phyloP scores from a whole-genome alignment of 768 basidiomycete genomes.

The Lactarius hatsudake region DNA sequence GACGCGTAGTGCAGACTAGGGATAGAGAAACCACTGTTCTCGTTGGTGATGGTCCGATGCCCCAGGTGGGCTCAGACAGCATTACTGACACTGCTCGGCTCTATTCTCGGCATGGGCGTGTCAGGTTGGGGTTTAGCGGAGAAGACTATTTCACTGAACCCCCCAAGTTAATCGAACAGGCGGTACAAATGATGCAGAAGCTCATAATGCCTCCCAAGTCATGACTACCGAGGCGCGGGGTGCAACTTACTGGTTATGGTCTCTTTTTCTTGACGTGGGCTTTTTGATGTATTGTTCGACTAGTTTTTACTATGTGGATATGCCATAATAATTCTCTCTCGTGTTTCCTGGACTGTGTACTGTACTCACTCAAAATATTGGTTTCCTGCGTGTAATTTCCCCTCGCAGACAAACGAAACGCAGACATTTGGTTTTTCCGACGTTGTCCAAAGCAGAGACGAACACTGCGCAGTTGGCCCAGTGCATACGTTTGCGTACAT shows the following conservation, averaged over 20 bases:
- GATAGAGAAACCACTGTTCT: slow-evolving; percentile 13
- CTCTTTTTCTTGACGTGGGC: too few relatives aligned
- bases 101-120: slow-evolving; percentile 16
- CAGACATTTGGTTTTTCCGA: neutral
- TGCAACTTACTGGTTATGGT: neutral
- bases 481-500: neutral
- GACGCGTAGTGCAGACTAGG: slow-evolving; percentile 13
- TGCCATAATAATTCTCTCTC: neutral
- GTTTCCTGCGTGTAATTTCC: neutral
- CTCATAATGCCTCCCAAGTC: neutral
- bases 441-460: neutral
- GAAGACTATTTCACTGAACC: slow-evolving; percentile 18
- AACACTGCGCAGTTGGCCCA: too few relatives aligned
- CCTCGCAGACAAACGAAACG: too few relatives aligned
- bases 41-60: slow-evolving; percentile 17
- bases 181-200: slow-evolving; percentile 15
- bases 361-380: neutral
- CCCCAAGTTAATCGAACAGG: slow-evolving; percentile 13
- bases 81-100: slow-evolving; percentile 20
- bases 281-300: neutral
- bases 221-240: neutral
- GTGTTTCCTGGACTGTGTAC: neutral
- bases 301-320: neutral
- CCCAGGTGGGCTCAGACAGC: slow-evolving; percentile 4
- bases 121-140: slow-evolving; percentile 26